Percentiles rank a stretch among this genome's conserved stretches.
Evolutionary conservation across 768 basidiomycete species (phyloP).

Genomic region (Kwoniella dendrophila): DNA sequence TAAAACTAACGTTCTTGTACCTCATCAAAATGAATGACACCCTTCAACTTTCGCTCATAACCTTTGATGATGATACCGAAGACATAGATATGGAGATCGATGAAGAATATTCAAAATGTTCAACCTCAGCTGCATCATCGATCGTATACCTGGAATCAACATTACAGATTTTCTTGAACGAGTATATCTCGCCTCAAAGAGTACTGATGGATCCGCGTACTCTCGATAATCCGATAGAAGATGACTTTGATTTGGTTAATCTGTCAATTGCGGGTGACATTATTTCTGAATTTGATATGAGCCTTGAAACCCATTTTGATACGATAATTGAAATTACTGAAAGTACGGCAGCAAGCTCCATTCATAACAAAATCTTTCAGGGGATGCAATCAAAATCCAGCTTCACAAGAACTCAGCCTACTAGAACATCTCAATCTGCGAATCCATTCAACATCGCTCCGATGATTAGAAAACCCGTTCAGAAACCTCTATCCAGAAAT

Average conservation of each 20-base stretch:
- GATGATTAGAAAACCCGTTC: not conserved
- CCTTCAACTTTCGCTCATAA: not conserved
- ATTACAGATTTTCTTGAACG: not conserved
- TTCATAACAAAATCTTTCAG: no score
- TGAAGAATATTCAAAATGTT: not conserved
- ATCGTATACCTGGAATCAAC: not conserved
- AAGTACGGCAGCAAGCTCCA: no score
- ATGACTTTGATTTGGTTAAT: not conserved
- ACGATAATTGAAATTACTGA: no score
- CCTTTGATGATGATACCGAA: not conserved
- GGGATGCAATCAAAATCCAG: no score
- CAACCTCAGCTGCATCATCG: not conserved
- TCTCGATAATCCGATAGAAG: not conserved
- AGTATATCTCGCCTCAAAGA: not conserved
- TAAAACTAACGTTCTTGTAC: no score
- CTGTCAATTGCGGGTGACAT: not conserved
- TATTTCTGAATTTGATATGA: not conserved
- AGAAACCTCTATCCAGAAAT: not conserved
- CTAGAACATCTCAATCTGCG: no score
- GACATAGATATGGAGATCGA: not conserved
- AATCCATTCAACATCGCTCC: not conserved
- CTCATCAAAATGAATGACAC: not conserved
- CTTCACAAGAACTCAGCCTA: no score
- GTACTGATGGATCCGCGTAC: not conserved
- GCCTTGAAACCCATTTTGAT: not conserved